Evolutionary conservation across 2,329 filamentous ascomycete genomes (phyloP).

Genomic region (Pseudogymnoascus sp.): DNA sequence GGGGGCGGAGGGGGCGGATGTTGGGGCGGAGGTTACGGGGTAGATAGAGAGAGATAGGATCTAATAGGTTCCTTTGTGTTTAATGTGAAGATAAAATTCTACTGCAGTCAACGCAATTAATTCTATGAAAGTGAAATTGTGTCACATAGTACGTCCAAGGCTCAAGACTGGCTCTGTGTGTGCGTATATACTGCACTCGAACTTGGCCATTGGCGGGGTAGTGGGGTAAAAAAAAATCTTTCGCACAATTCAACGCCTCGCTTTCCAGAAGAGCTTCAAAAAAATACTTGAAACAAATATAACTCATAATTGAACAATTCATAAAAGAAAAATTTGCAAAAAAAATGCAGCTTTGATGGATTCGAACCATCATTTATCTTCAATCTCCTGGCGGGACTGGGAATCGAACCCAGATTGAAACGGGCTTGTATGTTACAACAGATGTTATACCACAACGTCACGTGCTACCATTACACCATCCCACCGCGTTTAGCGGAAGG

Average conservation of each 20-base stretch:
- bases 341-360: slow-evolving; percentile 21
- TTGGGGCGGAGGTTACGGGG: neutral
- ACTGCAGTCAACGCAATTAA: neutral
- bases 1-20: neutral
- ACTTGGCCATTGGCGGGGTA: neutral
- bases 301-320: neutral
- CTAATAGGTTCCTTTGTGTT: neutral
- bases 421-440: slow-evolving; percentile 22
- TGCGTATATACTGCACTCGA: neutral
- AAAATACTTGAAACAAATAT: neutral
- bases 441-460: slow-evolving; percentile 24
- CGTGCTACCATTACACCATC: slow-evolving; percentile 14
- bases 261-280: neutral
- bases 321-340: slow-evolving; percentile 19
- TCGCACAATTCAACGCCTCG: neutral
- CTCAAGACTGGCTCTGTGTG: no score
- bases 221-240: neutral
- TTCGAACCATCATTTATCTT: slow-evolving; percentile 24
- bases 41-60: neutral
- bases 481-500: slow-evolving; percentile 7
- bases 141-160: neutral
- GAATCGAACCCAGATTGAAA: slow-evolving; percentile 34
- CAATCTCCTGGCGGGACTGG: slow-evolving; percentile 30
- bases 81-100: neutral
- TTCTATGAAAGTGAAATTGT: neutral